Conservation (phyloP, 768 basidiomycete genomes). For the Mycena filopes region DNA sequence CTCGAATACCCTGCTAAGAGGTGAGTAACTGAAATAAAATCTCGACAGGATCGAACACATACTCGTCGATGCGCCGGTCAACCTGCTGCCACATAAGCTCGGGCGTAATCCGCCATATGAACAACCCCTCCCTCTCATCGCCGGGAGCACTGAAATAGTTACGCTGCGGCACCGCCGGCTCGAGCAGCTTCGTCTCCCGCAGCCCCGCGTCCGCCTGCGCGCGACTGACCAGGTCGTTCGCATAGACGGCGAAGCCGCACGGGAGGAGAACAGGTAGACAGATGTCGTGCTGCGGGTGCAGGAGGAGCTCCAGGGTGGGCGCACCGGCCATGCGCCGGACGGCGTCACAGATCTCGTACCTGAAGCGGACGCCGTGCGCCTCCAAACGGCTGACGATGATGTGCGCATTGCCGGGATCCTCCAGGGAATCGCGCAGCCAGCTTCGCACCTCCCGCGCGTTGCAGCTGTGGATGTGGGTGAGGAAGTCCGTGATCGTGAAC, state of each 20-base stretch:
- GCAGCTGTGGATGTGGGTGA: neutral
- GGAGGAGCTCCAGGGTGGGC: conserved; percentile 1
- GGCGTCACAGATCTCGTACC: neutral
- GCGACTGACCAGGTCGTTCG: conserved; percentile 12
- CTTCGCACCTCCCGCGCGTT: neutral
- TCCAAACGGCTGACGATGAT: neutral
- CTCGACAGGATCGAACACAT: neutral
- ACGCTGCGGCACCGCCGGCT: neutral
- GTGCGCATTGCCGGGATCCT: neutral
- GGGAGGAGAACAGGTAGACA: conserved; percentile 18
- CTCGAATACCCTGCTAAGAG: conserved; percentile 7
- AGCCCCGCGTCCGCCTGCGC: conserved; percentile 5
- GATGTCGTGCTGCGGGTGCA: conserved; percentile 7
- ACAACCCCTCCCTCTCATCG: conserved; percentile 4
- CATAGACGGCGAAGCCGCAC: conserved; percentile 9
- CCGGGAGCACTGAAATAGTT: neutral
- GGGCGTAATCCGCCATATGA: conserved; percentile 2
- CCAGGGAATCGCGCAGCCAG: too few relatives aligned
- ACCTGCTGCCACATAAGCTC: conserved; percentile 19
- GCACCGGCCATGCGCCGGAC: conserved; percentile 8
- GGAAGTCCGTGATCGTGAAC: neutral
- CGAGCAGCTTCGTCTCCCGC: conserved; percentile 3
- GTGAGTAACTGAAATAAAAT: neutral
- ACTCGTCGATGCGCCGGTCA: conserved; percentile 21
- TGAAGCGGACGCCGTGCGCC: neutral